phyloP scores from a whole-genome alignment of 176 grass and related monocot species.

The Metroxylon sagu region DNA sequence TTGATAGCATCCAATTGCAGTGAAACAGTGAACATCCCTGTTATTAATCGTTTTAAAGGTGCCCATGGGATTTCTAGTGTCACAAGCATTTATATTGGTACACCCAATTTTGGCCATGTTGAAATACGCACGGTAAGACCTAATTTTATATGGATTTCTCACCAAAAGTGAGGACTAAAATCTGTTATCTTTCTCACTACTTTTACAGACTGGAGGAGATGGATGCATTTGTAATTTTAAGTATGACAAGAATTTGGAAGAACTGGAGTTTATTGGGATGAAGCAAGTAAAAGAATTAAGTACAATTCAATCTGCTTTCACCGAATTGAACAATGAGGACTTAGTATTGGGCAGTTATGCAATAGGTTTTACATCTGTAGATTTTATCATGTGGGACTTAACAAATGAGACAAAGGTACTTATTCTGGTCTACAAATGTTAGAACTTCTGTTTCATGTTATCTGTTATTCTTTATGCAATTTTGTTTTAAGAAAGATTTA shows the following conservation, averaged over 20 bases:
- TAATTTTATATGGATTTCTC: neutral
- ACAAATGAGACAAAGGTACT: conserved; percentile 84
- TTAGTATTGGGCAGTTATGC: conserved; percentile 38
- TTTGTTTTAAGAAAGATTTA: neutral
- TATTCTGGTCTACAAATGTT: neutral
- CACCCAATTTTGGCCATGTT: conserved; percentile 30
- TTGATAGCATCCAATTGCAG: conserved; percentile 11
- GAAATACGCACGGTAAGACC: conserved; percentile 61
- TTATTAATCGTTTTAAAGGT: conserved; percentile 66
- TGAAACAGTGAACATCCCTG: conserved; percentile 30
- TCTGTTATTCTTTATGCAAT: conserved; percentile 4
- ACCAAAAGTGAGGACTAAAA: conserved; percentile 4
- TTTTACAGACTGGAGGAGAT: conserved; percentile 85
- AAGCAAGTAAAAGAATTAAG: conserved; percentile 90
- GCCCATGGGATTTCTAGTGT: conserved; percentile 95
- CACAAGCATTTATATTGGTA: conserved; percentile 57
- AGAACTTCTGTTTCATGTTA: neutral
- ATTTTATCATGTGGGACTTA: conserved; percentile 95
- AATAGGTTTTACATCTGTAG: conserved; percentile 83
- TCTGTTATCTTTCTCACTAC: conserved; percentile 22
- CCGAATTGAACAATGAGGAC: conserved; percentile 19
- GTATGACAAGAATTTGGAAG: conserved; percentile 36
- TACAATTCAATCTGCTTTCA: conserved; percentile 52
- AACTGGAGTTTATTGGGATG: conserved; percentile 77
- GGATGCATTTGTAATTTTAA: conserved; percentile 94